phyloP scores from a whole-genome alignment of 129 eudicot species.

The Lonicera japonica region DNA sequence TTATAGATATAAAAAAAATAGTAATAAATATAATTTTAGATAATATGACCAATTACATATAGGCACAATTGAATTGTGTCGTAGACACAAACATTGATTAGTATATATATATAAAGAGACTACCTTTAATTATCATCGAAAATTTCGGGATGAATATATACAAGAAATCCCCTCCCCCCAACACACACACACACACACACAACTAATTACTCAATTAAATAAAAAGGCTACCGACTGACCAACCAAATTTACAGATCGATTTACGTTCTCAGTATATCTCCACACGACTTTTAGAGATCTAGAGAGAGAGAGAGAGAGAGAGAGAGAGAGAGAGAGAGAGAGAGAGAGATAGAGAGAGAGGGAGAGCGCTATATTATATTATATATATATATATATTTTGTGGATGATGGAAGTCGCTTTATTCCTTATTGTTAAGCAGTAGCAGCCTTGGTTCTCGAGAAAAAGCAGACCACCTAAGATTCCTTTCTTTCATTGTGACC shows the following conservation, averaged over 20 bases:
- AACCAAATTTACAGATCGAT: conserved; percentile 15
- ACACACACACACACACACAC: background rate
- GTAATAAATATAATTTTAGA: no score
- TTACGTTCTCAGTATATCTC: background rate
- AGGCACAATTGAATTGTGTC: no score
- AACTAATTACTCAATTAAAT: conserved; percentile 2
- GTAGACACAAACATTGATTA: no score
- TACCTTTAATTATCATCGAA: background rate
- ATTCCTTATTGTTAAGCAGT: conserved; percentile 5
- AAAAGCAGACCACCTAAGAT: conserved; percentile 18
- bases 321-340: background rate
- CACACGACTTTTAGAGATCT: background rate
- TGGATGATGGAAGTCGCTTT: background rate
- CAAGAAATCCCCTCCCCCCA: no score
- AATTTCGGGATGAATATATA: conserved; percentile 19
- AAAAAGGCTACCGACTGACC: conserved; percentile 22
- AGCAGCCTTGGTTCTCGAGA: conserved; percentile 20
- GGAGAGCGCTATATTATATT: background rate
- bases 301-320: background rate
- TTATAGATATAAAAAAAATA: no score
- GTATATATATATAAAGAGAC: no score
- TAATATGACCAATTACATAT: no score
- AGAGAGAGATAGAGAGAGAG: background rate
- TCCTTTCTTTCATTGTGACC: conserved; percentile 19
- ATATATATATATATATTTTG: background rate